A percentile compares a stretch with the other conserved stretches of the same genome.
These are phyloP conservation scores for Trichoderma asperelloides DNA, from an alignment of 495 filamentous ascomycete genomes.

Conservation along the genomic window DNA sequence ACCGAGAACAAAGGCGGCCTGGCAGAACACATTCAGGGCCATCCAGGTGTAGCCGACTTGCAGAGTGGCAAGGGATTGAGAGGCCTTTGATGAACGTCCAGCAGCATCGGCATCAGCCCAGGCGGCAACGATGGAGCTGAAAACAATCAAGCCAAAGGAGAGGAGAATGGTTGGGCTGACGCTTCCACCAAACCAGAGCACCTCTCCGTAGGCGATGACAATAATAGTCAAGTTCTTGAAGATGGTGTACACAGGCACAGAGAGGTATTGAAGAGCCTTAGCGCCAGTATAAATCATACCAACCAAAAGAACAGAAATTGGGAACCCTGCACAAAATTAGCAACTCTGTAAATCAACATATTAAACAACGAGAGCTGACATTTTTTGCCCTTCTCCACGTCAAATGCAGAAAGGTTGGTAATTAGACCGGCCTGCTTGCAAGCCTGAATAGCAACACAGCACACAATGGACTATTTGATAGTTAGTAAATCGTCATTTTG, in stretches of 20 bases:
- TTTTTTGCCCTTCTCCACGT: conserved; percentile 79
- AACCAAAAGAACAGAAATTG: conserved; percentile 90
- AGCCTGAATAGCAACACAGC: conserved; percentile 75
- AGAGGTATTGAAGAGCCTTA: conserved; percentile 93
- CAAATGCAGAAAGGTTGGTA: conserved; percentile 78
- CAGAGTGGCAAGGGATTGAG: conserved; percentile 71
- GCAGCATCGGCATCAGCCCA: conserved; percentile 74
- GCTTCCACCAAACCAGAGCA: conserved; percentile 96
- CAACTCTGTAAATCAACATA: not conserved
- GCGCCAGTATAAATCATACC: conserved; percentile 99
- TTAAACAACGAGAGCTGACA: conserved; percentile 48
- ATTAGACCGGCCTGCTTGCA: conserved; percentile 81
- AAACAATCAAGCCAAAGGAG: conserved; percentile 95
- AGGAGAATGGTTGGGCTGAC: conserved; percentile 82
- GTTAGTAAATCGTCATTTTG: not conserved
- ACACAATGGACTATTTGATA: conserved; percentile 67
- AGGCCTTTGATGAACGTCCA: conserved; percentile 46
- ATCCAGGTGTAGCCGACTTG: conserved; percentile 99
- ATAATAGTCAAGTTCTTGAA: conserved; percentile 99
- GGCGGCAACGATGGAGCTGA: conserved; percentile 88
- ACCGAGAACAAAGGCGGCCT: conserved; percentile 76
- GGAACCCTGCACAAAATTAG: conserved; percentile 66
- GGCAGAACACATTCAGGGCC: conserved; percentile 94
- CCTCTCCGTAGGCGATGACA: conserved; percentile 95
- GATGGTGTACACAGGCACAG: conserved; percentile 98